These are phyloP conservation scores for Scheffersomyces lignosus DNA, from an alignment of 805 yeast species.

Conservation along the genomic window DNA sequence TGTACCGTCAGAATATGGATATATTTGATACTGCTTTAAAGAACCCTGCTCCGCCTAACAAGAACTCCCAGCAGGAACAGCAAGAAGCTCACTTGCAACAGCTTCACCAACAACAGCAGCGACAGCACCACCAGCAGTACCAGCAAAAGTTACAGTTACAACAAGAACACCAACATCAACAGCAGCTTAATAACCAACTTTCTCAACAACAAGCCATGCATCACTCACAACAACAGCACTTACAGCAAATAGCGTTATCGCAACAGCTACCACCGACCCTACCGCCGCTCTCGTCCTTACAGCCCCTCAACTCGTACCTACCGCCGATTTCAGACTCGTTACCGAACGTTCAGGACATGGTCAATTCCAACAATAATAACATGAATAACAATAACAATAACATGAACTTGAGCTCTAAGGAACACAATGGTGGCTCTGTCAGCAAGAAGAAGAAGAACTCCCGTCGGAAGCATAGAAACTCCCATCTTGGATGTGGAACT, in stretches of 20 bases:
- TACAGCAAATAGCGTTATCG: too few relatives aligned
- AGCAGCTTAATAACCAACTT: not conserved
- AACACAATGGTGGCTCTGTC: slow-evolving; percentile 3
- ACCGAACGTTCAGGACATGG: too few relatives aligned
- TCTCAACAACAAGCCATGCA: too few relatives aligned
- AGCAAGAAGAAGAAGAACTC: slow-evolving; percentile 39
- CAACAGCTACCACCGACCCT: not conserved
- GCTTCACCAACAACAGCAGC: slow-evolving; percentile 4
- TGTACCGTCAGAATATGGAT: too few relatives aligned
- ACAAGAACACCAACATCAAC: not conserved
- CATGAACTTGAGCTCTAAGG: slow-evolving; percentile 1
- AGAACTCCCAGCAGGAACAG: slow-evolving; percentile 5
- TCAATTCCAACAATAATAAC: too few relatives aligned
- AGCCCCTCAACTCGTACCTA: not conserved
- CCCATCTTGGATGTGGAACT: slow-evolving; percentile 73
- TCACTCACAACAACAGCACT: too few relatives aligned
- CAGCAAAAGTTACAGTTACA: too few relatives aligned
- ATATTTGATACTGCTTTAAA: slow-evolving; percentile 29
- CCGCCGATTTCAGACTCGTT: too few relatives aligned
- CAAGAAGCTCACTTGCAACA: not conserved
- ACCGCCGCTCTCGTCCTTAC: not conserved
- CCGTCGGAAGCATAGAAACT: slow-evolving; percentile 63
- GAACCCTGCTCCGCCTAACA: slow-evolving; percentile 38
- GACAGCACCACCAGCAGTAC: slow-evolving; percentile 3
- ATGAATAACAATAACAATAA: too few relatives aligned